Conservation (phyloP, 139 green algal genomes). For the Tetradesmus obliquus region DNA sequence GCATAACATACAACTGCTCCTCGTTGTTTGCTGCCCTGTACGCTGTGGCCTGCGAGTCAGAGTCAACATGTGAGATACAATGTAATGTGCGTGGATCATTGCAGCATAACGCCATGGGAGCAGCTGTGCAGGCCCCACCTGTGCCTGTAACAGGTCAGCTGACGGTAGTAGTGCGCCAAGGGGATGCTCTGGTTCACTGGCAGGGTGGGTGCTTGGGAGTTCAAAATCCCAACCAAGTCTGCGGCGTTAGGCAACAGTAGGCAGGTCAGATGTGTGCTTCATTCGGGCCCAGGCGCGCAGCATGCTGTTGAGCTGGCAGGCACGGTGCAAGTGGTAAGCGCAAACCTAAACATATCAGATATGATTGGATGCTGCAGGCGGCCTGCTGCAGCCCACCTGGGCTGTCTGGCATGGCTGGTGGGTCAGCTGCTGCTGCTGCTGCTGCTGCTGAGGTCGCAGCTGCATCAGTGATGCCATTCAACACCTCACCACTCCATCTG, state of each 20-base stretch:
- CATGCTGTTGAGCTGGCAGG: too few relatives aligned
- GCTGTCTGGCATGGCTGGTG: too few relatives aligned
- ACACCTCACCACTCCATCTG: not conserved
- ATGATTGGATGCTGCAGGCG: too few relatives aligned
- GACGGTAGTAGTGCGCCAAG: slow-evolving; percentile 71
- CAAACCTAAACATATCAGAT: too few relatives aligned
- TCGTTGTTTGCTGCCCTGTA: slow-evolving; percentile 73
- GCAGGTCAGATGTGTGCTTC: too few relatives aligned
- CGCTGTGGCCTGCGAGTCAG: slow-evolving; percentile 8
- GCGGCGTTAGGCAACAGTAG: too few relatives aligned
- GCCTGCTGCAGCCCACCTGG: too few relatives aligned
- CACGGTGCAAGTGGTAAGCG: too few relatives aligned
- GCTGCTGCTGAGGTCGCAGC: not conserved
- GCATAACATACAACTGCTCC: slow-evolving; percentile 86
- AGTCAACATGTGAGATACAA: not conserved
- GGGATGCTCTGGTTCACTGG: slow-evolving; percentile 65
- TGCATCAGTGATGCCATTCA: too few relatives aligned
- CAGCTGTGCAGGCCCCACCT: slow-evolving; percentile 59
- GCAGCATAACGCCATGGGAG: not conserved
- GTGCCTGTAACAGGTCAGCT: slow-evolving; percentile 62
- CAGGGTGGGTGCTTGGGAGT: slow-evolving; percentile 48
- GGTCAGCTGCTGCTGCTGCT: not conserved
- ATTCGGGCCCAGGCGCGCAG: too few relatives aligned
- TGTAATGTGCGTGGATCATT: not conserved
- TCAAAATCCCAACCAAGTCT: slow-evolving; percentile 58